Conservation (phyloP, 768 basidiomycete species). For the Phallus indusiatus region DNA sequence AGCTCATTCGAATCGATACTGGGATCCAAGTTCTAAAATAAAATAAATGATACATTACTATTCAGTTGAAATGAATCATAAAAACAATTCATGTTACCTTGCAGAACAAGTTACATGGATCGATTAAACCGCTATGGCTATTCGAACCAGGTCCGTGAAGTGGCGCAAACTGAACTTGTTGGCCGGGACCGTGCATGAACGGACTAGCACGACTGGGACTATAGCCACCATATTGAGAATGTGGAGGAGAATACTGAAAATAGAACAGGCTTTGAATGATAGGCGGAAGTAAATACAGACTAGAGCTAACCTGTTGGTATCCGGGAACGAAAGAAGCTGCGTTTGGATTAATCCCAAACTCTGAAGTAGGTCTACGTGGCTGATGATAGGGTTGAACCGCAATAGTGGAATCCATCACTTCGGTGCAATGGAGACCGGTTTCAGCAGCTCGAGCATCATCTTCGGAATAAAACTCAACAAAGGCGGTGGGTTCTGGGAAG, state of each 20-base stretch:
- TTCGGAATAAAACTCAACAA: slow-evolving; percentile 83
- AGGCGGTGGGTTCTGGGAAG: slow-evolving; percentile 67
- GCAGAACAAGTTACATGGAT: slow-evolving; percentile 86
- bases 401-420: slow-evolving; percentile 77
- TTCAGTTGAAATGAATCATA: neutral
- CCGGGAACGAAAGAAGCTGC: slow-evolving; percentile 72
- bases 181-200: slow-evolving; percentile 82
- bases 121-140: slow-evolving; percentile 81
- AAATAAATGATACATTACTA: slow-evolving; percentile 12
- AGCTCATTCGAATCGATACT: slow-evolving; percentile 79
- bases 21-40: slow-evolving; percentile 67
- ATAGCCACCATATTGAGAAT: slow-evolving; percentile 33
- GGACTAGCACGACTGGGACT: slow-evolving; percentile 33
- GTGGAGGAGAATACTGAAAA: slow-evolving; percentile 59
- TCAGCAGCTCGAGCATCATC: slow-evolving; percentile 74
- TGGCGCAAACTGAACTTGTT: slow-evolving; percentile 82
- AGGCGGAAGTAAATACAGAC: neutral
- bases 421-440: slow-evolving; percentile 74
- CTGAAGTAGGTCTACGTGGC: slow-evolving; percentile 37
- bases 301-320: slow-evolving; percentile 22
- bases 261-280: slow-evolving; percentile 1
- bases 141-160: slow-evolving; percentile 61
- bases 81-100: slow-evolving; percentile 39
- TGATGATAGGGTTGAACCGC: slow-evolving; percentile 72
- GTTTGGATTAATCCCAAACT: slow-evolving; percentile 50